Conservation (phyloP, 202 grass and related monocot genomes). For the Hordeum pubiflorum region DNA sequence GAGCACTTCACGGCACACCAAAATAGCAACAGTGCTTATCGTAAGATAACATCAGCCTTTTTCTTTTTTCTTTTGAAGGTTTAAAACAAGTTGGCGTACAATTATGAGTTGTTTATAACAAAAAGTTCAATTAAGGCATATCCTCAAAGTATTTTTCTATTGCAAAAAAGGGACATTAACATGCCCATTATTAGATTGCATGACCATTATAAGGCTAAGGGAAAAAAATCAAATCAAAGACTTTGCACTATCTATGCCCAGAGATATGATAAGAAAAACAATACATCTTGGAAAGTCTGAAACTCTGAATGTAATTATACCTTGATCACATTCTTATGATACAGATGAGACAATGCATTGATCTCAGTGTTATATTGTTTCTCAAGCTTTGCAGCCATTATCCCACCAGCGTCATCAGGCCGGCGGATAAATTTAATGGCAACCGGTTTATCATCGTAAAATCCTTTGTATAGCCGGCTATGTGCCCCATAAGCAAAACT, state of each 20-base stretch:
- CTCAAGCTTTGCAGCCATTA: slow-evolving; percentile 56
- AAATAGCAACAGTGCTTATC: not conserved
- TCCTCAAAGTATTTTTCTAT: not conserved
- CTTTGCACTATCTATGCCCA: not conserved
- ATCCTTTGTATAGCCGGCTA: slow-evolving; percentile 58
- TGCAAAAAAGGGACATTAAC: not conserved
- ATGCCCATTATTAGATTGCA: not conserved
- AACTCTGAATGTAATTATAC: slow-evolving; percentile 29
- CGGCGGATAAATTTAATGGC: slow-evolving; percentile 73
- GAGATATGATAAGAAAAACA: slow-evolving; percentile 14
- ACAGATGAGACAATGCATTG: slow-evolving; percentile 62
- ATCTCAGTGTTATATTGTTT: slow-evolving; percentile 89
- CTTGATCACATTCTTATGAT: slow-evolving; percentile 89
- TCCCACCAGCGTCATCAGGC: slow-evolving; percentile 57
- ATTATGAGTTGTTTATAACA: slow-evolving; percentile 1
- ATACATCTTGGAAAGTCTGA: not conserved
- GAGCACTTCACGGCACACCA: not conserved
- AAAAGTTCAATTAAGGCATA: not conserved
- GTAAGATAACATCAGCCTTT: not conserved
- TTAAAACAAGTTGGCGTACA: not conserved
- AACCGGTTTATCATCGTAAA: slow-evolving; percentile 71
- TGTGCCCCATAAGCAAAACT: slow-evolving; percentile 61
- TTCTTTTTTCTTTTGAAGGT: not conserved
- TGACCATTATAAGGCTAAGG: not conserved
- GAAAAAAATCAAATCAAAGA: not conserved